phyloP scores from a whole-genome alignment of 371 early-diverging fungal genomes.

The Mucor sp. region DNA sequence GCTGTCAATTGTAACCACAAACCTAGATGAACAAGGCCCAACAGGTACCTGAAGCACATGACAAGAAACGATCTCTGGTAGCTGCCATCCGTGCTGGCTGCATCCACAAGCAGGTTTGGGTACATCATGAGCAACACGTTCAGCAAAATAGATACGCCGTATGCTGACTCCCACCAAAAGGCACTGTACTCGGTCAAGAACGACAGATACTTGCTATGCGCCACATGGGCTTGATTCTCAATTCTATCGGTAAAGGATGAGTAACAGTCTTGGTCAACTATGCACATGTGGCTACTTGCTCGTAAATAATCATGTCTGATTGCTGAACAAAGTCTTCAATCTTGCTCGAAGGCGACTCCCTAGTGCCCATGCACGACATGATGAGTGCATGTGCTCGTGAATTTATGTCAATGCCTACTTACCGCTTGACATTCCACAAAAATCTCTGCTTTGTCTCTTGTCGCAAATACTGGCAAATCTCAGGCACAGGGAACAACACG shows the following conservation, averaged over 20 bases:
- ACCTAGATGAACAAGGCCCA: conserved; percentile 37
- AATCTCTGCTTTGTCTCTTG: conserved; percentile 54
- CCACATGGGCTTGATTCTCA: conserved; percentile 53
- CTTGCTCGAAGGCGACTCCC: conserved; percentile 55
- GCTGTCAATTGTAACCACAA: conserved; percentile 47
- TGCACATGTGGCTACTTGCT: conserved; percentile 22
- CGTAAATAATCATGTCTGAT: conserved; percentile 56
- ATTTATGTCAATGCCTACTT: neutral
- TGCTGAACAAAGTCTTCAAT: conserved; percentile 58
- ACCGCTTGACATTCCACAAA: conserved; percentile 53
- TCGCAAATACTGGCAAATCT: conserved; percentile 52
- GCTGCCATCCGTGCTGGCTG: neutral
- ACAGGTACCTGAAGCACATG: conserved; percentile 11
- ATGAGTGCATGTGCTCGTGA: neutral
- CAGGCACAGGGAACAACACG: conserved; percentile 60
- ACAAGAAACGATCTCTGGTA: neutral
- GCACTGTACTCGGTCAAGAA: conserved; percentile 44
- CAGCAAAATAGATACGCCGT: conserved; percentile 40
- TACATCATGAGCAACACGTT: conserved; percentile 43
- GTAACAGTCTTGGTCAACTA: no score
- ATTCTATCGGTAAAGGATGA: conserved; percentile 23
- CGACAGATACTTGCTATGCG: conserved; percentile 35
- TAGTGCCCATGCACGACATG: conserved; percentile 4
- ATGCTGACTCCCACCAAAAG: conserved; percentile 57
- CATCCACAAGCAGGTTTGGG: conserved; percentile 12